Evolutionary conservation across 768 basidiomycete species (phyloP).

Genomic region (Tylopilus balloui): DNA sequence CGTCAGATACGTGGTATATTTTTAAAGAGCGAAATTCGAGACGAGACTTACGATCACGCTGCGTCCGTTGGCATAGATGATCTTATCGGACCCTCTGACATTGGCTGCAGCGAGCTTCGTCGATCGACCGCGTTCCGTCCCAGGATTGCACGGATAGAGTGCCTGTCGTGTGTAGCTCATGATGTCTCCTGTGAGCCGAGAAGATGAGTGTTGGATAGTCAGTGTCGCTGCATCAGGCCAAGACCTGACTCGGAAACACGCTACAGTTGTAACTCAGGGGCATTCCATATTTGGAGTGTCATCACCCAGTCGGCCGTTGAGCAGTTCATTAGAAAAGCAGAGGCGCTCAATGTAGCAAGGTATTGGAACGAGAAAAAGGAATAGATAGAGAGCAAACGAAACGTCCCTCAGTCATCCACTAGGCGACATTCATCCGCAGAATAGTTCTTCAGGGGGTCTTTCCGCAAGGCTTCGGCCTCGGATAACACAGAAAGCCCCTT

Average conservation of each 20-base stretch:
- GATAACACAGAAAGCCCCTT: constrained; percentile 44
- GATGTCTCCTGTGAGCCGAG: background rate
- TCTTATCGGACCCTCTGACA: constrained; percentile 49
- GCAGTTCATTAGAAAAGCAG: constrained; percentile 4
- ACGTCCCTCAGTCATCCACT: constrained; percentile 21
- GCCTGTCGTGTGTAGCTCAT: constrained; percentile 52
- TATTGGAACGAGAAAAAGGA: background rate
- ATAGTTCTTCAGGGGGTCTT: constrained; percentile 81
- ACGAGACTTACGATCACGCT: constrained; percentile 71
- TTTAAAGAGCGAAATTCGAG: background rate
- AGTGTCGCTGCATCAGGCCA: too few relatives aligned
- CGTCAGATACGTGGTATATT: background rate
- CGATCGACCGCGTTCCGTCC: constrained; percentile 59
- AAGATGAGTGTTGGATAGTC: background rate
- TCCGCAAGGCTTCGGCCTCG: constrained; percentile 75
- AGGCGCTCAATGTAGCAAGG: constrained; percentile 1
- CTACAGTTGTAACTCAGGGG: constrained; percentile 20
- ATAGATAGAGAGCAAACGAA: constrained; percentile 16
- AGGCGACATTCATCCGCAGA: constrained; percentile 19
- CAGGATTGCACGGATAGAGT: constrained; percentile 66
- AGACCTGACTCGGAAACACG: too few relatives aligned
- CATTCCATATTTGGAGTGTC: constrained; percentile 8
- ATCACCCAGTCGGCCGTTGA: background rate
- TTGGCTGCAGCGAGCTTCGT: constrained; percentile 72
- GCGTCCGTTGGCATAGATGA: constrained; percentile 83